These are phyloP conservation scores for Logfia minima DNA, from an alignment of 129 eudicot species.

Conservation along the genomic window DNA sequence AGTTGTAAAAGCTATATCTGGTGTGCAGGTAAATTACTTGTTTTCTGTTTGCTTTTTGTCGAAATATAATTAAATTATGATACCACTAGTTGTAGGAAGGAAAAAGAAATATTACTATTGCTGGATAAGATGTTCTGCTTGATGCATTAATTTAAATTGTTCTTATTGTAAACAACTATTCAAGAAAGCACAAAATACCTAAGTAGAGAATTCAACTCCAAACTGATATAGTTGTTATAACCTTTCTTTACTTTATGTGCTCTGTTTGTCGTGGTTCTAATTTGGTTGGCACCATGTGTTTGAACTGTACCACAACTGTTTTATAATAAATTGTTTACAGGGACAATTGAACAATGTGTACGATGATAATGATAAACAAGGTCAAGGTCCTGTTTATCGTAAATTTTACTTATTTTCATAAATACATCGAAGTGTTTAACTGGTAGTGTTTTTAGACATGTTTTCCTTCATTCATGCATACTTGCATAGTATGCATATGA, in stretches of 20 bases:
- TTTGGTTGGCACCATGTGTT: background rate
- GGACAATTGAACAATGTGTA: background rate
- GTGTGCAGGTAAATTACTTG: slow-evolving; percentile 66
- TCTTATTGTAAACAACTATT: background rate
- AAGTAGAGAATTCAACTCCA: background rate
- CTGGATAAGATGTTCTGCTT: background rate
- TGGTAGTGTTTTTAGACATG: background rate
- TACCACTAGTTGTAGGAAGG: background rate
- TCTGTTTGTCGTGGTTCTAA: background rate
- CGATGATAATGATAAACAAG: background rate
- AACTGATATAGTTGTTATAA: background rate
- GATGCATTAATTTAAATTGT: too few species aligned
- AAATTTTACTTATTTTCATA: background rate
- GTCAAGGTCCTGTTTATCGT: background rate
- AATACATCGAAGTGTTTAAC: background rate
- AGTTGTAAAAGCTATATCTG: slow-evolving; percentile 95
- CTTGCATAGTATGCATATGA: background rate
- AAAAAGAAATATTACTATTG: background rate
- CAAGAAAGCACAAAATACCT: background rate
- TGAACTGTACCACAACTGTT: background rate
- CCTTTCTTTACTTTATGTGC: background rate
- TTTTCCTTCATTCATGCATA: background rate
- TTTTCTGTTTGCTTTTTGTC: background rate
- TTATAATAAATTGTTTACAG: background rate
- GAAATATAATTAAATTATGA: background rate